A percentile compares a stretch with the other conserved stretches of the same genome.
Conservation (phyloP, 2,329 filamentous ascomycete genomes). For the Aschersonia sp. region DNA sequence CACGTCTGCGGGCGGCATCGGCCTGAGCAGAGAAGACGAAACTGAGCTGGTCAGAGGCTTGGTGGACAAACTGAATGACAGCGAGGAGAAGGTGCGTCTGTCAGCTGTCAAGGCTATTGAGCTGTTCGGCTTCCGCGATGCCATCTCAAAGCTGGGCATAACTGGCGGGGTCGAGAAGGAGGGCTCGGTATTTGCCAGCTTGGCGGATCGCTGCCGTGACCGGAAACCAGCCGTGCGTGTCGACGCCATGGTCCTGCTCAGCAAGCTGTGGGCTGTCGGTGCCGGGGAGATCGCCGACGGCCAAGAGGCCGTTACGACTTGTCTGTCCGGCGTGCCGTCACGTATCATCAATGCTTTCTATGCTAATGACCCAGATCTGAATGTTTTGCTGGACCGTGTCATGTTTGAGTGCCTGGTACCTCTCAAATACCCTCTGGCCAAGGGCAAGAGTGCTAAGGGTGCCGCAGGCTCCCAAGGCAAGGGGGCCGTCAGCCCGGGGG, state of each 20-base stretch:
- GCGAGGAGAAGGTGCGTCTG: conserved; percentile 80
- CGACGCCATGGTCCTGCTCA: conserved; percentile 74
- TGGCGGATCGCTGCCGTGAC: conserved; percentile 83
- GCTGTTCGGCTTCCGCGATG: conserved; percentile 63
- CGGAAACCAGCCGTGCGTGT: conserved; percentile 67
- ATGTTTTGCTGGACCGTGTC: conserved; percentile 69
- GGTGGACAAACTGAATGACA: conserved; percentile 69
- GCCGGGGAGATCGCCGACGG: conserved; percentile 73
- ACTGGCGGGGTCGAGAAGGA: conserved; percentile 61
- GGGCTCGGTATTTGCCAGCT: conserved; percentile 63
- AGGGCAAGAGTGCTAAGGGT: conserved; percentile 45
- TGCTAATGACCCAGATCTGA: conserved; percentile 76
- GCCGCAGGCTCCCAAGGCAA: conserved; percentile 36
- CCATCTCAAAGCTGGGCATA: conserved; percentile 67
- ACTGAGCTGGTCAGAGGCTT: conserved; percentile 57
- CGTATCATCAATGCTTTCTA: conserved; percentile 81
- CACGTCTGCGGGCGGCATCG: conserved; percentile 85
- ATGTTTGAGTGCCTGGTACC: conserved; percentile 83
- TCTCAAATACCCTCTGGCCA: conserved; percentile 62
- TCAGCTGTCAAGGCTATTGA: conserved; percentile 79
- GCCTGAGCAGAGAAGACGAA: conserved; percentile 73
- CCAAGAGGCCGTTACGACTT: conserved; percentile 57
- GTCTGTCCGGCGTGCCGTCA: conserved; percentile 71
- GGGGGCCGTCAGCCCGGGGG: conserved; percentile 31
- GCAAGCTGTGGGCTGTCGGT: conserved; percentile 86